phyloP scores from a whole-genome alignment of 192 early-diverging fungal genomes.

The Coemansia brasiliensis region DNA sequence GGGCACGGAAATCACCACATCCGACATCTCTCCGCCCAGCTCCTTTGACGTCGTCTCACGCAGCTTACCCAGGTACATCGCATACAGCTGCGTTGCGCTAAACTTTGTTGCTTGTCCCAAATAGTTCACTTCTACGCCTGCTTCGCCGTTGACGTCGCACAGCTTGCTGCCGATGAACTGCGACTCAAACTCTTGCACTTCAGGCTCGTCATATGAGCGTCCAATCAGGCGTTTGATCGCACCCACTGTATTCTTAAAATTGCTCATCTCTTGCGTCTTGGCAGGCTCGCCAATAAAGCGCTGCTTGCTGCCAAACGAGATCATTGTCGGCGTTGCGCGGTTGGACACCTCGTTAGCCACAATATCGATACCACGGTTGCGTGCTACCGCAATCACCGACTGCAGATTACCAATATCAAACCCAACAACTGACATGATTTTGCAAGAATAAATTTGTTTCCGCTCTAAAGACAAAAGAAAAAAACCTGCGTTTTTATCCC shows the following conservation, averaged over 20 bases:
- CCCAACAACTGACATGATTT: slow-evolving; percentile 64
- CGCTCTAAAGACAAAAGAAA: background rate
- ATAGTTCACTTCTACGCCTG: slow-evolving; percentile 82
- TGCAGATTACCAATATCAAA: slow-evolving; percentile 97
- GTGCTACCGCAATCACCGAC: slow-evolving; percentile 93
- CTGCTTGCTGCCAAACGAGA: slow-evolving; percentile 94
- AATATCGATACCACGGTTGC: slow-evolving; percentile 98
- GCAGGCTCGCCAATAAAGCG: slow-evolving; percentile 93
- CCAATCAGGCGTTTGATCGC: slow-evolving; percentile 91
- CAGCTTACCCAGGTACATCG: slow-evolving; percentile 94
- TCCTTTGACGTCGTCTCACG: slow-evolving; percentile 85
- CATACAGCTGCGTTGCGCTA: slow-evolving; percentile 84
- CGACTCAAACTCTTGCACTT: slow-evolving; percentile 80
- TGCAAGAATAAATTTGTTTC: slow-evolving; percentile 1
- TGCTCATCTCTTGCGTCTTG: slow-evolving; percentile 93
- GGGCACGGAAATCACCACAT: slow-evolving; percentile 92
- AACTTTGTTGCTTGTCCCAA: slow-evolving; percentile 75
- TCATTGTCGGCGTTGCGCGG: slow-evolving; percentile 90
- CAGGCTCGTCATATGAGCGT: slow-evolving; percentile 80
- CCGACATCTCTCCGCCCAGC: slow-evolving; percentile 80
- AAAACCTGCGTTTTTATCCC: no score
- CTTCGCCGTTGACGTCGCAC: slow-evolving; percentile 79
- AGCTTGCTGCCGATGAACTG: slow-evolving; percentile 81
- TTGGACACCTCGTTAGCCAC: slow-evolving; percentile 96
- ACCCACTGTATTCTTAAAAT: slow-evolving; percentile 94